Conservation (phyloP, 176 grass and related monocot species). For the Microstegium vimineum region DNA sequence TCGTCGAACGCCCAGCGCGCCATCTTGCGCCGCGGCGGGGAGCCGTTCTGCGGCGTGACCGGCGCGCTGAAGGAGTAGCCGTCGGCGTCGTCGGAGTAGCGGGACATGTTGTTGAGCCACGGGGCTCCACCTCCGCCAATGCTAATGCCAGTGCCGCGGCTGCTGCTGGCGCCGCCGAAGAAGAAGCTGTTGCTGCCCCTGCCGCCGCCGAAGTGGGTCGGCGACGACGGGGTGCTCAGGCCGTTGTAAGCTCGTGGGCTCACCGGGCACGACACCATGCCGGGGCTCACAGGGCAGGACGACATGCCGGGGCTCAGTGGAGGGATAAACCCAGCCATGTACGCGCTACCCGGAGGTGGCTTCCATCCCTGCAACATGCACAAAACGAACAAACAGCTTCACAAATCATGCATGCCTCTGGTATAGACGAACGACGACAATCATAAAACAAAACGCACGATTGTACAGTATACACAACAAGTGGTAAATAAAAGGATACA, state of each 20-base stretch:
- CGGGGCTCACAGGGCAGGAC: not conserved
- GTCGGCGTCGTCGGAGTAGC: not conserved
- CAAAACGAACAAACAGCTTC: not conserved
- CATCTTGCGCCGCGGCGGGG: not conserved
- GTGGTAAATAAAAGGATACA: not conserved
- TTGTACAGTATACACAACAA: not conserved
- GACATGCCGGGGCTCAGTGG: conserved; percentile 3
- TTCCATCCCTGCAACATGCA: conserved; percentile 61
- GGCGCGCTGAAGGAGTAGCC: not conserved
- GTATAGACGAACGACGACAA: not conserved
- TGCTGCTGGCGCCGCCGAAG: conserved; percentile 32
- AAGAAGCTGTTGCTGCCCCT: conserved; percentile 1
- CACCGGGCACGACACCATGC: not conserved
- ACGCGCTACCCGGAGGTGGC: conserved; percentile 24
- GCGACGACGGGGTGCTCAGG: not conserved
- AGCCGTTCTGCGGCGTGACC: not conserved
- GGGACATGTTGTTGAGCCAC: conserved; percentile 53
- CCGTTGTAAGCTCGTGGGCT: not conserved
- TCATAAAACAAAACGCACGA: not conserved
- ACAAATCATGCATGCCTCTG: not conserved
- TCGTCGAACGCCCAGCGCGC: not conserved
- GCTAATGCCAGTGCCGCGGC: not conserved
- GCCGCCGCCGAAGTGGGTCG: not conserved
- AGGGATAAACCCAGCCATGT: not conserved
- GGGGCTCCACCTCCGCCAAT: not conserved